Evolutionary conservation across 257 asterid genomes (phyloP).

Genomic region (Jasminum sambac): DNA sequence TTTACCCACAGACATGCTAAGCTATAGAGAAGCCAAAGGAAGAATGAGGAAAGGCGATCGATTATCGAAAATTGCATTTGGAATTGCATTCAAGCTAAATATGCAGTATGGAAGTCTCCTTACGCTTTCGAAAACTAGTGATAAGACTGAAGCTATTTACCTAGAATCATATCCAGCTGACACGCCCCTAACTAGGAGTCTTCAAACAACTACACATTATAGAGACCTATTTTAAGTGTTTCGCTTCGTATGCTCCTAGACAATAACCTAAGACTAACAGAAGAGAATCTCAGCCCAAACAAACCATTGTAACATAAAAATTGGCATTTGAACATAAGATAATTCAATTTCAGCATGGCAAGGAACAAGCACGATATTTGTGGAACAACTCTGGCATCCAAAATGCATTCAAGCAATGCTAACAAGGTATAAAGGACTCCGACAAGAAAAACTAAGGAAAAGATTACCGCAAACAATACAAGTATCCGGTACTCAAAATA

Average conservation of each 20-base stretch:
- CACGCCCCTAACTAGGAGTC: too few species aligned
- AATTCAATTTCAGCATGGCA: background rate
- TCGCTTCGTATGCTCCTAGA: background rate
- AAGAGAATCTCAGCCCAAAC: background rate
- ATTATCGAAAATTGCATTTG: too few species aligned
- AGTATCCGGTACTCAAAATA: conserved; percentile 33
- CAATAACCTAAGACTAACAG: background rate
- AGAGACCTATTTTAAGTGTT: too few species aligned
- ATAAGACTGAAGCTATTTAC: too few species aligned
- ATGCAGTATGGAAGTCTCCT: too few species aligned
- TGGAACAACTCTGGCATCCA: conserved; percentile 19
- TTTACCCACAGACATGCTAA: too few species aligned
- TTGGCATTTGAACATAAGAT: background rate
- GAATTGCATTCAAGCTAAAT: too few species aligned
- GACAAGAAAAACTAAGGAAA: conserved; percentile 14
- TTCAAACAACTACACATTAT: too few species aligned
- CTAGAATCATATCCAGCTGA: too few species aligned
- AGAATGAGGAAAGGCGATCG: too few species aligned
- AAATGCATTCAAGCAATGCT: conserved; percentile 18
- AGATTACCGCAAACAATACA: conserved; percentile 23
- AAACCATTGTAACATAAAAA: background rate
- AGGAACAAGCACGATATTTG: background rate
- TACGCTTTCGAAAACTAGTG: too few species aligned
- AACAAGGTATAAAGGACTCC: conserved; percentile 25
- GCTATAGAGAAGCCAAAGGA: too few species aligned